Evolutionary conservation across 306 rosid species (phyloP).

Genomic region (Acacia acuminata): DNA sequence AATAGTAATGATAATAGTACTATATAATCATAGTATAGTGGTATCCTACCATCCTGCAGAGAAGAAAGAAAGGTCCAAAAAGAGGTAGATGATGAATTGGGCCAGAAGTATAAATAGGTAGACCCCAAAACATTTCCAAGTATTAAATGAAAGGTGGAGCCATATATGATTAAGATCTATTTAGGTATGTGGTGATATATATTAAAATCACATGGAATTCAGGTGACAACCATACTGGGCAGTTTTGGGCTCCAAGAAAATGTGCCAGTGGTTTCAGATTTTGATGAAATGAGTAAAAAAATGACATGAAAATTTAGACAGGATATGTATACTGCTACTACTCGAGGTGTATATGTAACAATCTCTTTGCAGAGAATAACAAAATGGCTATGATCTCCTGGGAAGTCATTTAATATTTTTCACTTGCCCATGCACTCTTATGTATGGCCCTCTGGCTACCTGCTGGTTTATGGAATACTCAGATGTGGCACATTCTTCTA

Average conservation of each 20-base stretch:
- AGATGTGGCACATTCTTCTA: neutral
- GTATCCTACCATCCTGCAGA: neutral
- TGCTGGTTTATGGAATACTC: neutral
- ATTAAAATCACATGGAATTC: conserved; percentile 47
- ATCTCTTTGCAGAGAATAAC: neutral
- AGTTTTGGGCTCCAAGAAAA: conserved; percentile 5
- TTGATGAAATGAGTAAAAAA: neutral
- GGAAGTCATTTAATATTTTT: neutral
- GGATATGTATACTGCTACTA: neutral
- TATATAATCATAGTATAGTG: neutral
- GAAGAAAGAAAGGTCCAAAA: neutral
- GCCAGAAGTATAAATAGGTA: neutral
- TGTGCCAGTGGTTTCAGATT: neutral
- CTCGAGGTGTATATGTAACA: neutral
- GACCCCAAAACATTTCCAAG: conserved; percentile 34
- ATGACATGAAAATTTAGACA: neutral
- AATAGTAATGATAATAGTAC: neutral
- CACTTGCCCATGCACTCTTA: neutral
- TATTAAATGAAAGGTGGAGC: conserved; percentile 49
- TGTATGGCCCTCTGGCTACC: neutral
- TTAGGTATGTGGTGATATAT: neutral
- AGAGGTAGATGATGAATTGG: neutral
- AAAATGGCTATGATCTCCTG: neutral
- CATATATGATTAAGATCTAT: neutral
- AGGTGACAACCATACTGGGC: conserved; percentile 39